These are phyloP conservation scores for Backusella sp. DNA, from an alignment of 192 early-diverging fungal genomes.

Conservation along the genomic window DNA sequence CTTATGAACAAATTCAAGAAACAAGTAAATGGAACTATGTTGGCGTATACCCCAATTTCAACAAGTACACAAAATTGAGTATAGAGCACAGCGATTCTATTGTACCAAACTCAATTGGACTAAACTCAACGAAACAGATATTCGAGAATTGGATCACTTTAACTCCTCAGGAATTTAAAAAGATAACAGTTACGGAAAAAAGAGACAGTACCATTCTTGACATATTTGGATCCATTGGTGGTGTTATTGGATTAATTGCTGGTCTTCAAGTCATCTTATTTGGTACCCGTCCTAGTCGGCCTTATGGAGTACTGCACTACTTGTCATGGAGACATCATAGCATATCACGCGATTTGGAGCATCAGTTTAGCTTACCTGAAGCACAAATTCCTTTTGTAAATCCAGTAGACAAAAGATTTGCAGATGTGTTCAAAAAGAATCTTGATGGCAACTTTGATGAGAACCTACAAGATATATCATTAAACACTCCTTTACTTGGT, in stretches of 20 bases:
- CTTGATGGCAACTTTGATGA: neutral
- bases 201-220: slow-evolving; percentile 8
- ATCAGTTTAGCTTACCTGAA: neutral
- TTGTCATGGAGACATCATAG: neutral
- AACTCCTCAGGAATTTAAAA: neutral
- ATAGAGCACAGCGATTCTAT: neutral
- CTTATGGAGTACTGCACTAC: neutral
- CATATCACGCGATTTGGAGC: neutral
- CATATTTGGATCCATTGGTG: slow-evolving; percentile 12
- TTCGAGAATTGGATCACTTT: neutral
- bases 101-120: neutral
- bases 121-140: no score
- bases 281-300: neutral
- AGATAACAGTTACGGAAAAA: neutral
- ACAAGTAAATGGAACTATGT: neutral
- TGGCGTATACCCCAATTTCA: neutral
- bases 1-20: neutral
- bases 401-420: neutral
- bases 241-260: slow-evolving; percentile 13
- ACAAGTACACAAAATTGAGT: neutral
- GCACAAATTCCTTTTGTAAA: neutral
- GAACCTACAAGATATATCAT: neutral
- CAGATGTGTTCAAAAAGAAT: neutral
- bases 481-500: neutral
- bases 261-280: slow-evolving; percentile 10